Base-by-base conservation (phyloP, 2,329 filamentous ascomycete species). In the Fusarium armeniacum region DNA sequence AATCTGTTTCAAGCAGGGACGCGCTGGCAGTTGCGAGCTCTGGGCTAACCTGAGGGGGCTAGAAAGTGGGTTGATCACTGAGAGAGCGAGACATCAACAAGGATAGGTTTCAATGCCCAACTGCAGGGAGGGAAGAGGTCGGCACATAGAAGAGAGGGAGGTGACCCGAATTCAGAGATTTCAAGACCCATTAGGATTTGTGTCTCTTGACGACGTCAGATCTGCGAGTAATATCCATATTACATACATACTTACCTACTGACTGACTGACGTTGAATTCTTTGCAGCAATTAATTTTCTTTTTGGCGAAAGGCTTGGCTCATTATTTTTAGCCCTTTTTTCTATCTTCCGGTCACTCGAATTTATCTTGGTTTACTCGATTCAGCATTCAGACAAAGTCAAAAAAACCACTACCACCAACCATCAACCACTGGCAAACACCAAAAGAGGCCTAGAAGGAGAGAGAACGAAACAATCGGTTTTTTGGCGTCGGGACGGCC, bases 31-130 rank as follows among this genome's bases (percentile, higher is more conserved):
- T 49, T 22, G 18, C 28, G 12, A 15, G 30, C 15, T 8, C 3
- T 22, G 41, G 20, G 15, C 41, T 36, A 55, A 55, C 52, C 41
- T 11, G 18, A 41, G 18, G 16, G 24, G 49, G 49, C 24, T 52
- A 52, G 49, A 33, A 18, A 36, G 43, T 49, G 30, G 41, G 52
- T 30, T 55, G 18, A 38, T 55, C 52, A 49, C 32, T 38, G n/a
- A 36, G 41, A 30, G 32, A 49, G 20, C 52, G 52, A 55, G 52
- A 55, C 52, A 55, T 28, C 35, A 41, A 41, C 49, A 52, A 52
- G 49, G 49, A 52, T 52, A 26, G 20, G 44, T 36, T 52, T 52
- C 49, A 52, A 52, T 52, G 49, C 49, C 49, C 33, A 41, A 52
- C 18, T 40, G 49, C 44, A 46, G 49, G 33, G 38, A 52, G 49